Conservation (phyloP, 345 rosid genomes). For the Euphorbia peplus region DNA sequence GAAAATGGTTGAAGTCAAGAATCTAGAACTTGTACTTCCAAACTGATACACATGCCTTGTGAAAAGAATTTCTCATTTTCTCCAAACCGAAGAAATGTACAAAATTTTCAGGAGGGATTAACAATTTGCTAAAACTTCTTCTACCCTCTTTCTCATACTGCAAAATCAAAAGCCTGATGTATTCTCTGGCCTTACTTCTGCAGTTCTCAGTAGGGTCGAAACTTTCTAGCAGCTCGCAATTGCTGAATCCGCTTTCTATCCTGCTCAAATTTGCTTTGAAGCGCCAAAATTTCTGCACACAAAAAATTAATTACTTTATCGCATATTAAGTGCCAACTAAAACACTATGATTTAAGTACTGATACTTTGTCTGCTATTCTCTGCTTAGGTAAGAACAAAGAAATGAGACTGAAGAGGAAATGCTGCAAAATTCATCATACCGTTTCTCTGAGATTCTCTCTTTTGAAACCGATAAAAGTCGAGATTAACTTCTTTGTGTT, state of each 20-base stretch:
- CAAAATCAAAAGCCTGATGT: not conserved
- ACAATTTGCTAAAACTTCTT: not conserved
- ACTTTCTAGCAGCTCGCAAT: slow-evolving; percentile 85
- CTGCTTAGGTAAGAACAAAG: not conserved
- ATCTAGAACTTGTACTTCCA: not conserved
- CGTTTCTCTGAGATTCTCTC: slow-evolving; percentile 80
- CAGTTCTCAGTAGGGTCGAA: slow-evolving; percentile 64
- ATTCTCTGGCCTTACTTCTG: not conserved
- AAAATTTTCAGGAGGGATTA: not conserved
- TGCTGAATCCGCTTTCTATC: slow-evolving; percentile 87
- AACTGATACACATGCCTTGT: not conserved
- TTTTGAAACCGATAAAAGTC: slow-evolving; percentile 92
- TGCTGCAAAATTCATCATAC: slow-evolving; percentile 36
- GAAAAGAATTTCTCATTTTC: not conserved
- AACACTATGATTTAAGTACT: too few relatives aligned
- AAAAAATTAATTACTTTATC: not conserved
- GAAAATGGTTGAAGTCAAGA: not conserved
- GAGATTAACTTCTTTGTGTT: slow-evolving; percentile 57
- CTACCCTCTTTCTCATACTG: not conserved
- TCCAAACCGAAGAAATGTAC: not conserved
- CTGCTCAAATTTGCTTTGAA: slow-evolving; percentile 85
- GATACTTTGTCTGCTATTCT: too few relatives aligned
- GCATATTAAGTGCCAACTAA: not conserved
- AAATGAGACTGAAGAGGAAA: not conserved
- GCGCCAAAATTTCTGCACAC: slow-evolving; percentile 71